phyloP scores from a whole-genome alignment of 768 basidiomycete genomes.

The Boletus sp. region DNA sequence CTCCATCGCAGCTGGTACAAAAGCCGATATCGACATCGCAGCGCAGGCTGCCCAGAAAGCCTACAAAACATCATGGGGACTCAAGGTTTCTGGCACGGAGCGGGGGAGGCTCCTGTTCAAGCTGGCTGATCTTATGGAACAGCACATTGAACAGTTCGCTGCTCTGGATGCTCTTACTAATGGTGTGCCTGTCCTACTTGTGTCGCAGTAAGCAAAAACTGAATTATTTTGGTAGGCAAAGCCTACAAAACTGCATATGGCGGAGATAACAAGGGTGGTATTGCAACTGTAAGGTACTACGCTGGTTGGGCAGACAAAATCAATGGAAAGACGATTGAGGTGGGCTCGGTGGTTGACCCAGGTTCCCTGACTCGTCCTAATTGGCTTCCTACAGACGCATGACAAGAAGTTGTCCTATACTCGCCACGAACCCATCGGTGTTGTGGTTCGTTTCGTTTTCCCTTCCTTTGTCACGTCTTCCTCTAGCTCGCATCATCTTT shows the following conservation, averaged over 20 bases:
- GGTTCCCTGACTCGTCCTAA: background rate
- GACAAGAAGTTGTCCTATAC: slow-evolving; percentile 8
- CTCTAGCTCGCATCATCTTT: background rate
- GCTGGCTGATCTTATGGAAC: slow-evolving; percentile 9
- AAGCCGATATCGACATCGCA: slow-evolving; percentile 7
- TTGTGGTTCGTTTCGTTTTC: slow-evolving; percentile 10
- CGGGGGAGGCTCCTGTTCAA: slow-evolving; percentile 8
- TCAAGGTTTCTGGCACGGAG: slow-evolving; percentile 2
- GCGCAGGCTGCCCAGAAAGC: slow-evolving; percentile 3
- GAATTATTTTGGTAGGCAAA: background rate
- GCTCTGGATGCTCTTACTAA: slow-evolving; percentile 8
- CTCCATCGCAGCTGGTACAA: slow-evolving; percentile 8
- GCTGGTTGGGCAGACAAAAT: slow-evolving; percentile 15
- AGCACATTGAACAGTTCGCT: slow-evolving; percentile 6
- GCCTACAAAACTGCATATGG: slow-evolving; percentile 2
- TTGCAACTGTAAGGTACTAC: slow-evolving; percentile 7
- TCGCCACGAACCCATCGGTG: slow-evolving; percentile 11
- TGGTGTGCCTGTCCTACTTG: background rate
- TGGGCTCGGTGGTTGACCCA: background rate
- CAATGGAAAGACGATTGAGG: slow-evolving; percentile 8
- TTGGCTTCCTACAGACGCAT: background rate
- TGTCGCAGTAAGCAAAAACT: background rate
- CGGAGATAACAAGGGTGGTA: background rate
- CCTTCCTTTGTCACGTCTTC: background rate
- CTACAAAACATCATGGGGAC: slow-evolving; percentile 8